These are phyloP conservation scores for Eucalyptus erythrocorys DNA, from an alignment of 345 rosid species.

Conservation along the genomic window DNA sequence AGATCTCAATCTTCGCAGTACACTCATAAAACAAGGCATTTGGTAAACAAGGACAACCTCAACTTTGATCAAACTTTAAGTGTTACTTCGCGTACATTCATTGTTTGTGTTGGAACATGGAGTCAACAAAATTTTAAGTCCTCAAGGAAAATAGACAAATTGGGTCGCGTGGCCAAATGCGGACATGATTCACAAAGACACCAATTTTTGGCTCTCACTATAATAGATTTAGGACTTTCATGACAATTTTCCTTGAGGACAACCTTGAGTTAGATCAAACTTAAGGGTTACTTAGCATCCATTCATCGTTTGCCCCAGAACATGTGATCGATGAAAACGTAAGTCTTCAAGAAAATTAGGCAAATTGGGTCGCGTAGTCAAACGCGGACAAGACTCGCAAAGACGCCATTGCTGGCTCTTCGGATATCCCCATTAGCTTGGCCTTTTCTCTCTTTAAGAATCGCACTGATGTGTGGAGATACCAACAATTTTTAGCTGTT, in stretches of 20 bases:
- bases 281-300: too few species aligned
- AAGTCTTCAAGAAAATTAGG: too few species aligned
- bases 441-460: neutral
- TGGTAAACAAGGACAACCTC: neutral
- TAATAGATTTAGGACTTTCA: too few species aligned
- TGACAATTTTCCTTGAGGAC: too few species aligned
- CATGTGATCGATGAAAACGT: too few species aligned
- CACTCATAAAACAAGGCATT: too few species aligned
- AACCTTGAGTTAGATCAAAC: too few species aligned
- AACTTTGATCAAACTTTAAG: neutral
- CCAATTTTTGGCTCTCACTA: fast-evolving
- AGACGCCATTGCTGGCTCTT: neutral
- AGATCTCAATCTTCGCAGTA: neutral
- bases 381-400: too few species aligned
- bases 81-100: neutral
- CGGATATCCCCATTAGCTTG: neutral
- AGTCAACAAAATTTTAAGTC: neutral
- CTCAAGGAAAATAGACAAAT: too few species aligned
- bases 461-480: neutral
- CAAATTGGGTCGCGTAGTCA: too few species aligned
- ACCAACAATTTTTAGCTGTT: neutral
- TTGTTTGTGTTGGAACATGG: neutral
- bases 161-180: too few species aligned
- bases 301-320: fast-evolving
- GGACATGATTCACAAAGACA: too few species aligned